Evolutionary conservation across 106 monocot genomes (phyloP), one percentile per base, ranked within the genome.

Genomic region (Vanilla planifolia): DNA sequence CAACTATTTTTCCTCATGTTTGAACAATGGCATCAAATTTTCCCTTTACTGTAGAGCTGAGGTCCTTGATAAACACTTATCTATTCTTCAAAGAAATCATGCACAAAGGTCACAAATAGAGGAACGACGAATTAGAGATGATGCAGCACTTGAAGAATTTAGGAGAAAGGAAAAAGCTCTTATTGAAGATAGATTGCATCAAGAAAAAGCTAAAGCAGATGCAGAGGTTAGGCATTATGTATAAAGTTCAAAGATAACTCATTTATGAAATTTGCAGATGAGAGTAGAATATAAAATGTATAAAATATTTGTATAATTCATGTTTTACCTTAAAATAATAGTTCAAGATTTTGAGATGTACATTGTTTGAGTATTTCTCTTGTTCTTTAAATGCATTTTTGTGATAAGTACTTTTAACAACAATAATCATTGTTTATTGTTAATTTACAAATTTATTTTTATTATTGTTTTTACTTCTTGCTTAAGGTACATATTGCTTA

Each of bases 91-190:
- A 78, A 84, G 80, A 61, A 77, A 86, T 71, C 90, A 95, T 72
- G 81, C 86, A 69, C 77, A 90, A 67, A 86, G 79, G 76, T 95
- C 83, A 11, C 85, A 76, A 57, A 84, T 85, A 53, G 90, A 83
- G 62, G 95, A 95, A 55, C 67, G 77, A 37, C 67, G 78, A 78
- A 86, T 95, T 73, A 84, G 72, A 81, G 79, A 89, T 67, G 95
- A 86, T 71, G 95, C 89, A 41, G 81, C 85, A 48, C 41, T 86
- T 75, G 85, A 89, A 73, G 95, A 85, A 68, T 80, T 80, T 11
- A 83, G 71, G 77, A 82, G 70, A 30, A 89, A 67, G 65, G 84
- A 89, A 60, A 85, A 72, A 61, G 80, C 86, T 25, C 34, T 83
- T 22, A 61, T 68, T 41, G 94, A 95, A 24, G 94, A 89, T 70